Evolutionary conservation across 768 basidiomycete genomes (phyloP).

Genomic region (Rhizopogon sp.): DNA sequence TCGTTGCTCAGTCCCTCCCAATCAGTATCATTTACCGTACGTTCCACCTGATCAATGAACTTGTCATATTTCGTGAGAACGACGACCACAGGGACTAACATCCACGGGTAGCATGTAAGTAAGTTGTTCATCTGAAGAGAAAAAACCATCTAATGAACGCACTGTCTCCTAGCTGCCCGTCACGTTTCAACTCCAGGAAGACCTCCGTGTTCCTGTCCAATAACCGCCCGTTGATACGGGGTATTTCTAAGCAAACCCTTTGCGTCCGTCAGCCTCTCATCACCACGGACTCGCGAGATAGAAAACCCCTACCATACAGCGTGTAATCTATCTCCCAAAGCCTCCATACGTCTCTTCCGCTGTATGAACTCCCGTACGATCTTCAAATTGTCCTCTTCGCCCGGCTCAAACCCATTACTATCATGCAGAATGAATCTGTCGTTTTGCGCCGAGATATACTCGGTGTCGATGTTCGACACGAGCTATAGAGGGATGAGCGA

Average conservation of each 20-base stretch:
- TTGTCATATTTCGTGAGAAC: slow-evolving; percentile 2
- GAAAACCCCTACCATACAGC: slow-evolving; percentile 7
- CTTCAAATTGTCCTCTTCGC: slow-evolving; percentile 3
- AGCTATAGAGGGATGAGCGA: not conserved
- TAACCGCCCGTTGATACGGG: not conserved
- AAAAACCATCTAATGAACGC: not conserved
- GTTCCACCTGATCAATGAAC: not conserved
- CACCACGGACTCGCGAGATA: not conserved
- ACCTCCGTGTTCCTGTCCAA: not conserved
- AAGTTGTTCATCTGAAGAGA: not conserved
- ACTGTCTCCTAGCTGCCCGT: slow-evolving; percentile 1
- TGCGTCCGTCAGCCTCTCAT: not conserved
- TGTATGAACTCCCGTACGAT: slow-evolving; percentile 9
- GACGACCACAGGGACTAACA: not conserved
- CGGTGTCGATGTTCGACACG: not conserved
- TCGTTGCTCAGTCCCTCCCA: not conserved
- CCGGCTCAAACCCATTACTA: slow-evolving; percentile 12
- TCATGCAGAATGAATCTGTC: slow-evolving; percentile 9
- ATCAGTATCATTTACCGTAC: slow-evolving; percentile 27
- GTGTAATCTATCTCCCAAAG: slow-evolving; percentile 4
- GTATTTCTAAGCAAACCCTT: not conserved
- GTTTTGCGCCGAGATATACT: slow-evolving; percentile 5
- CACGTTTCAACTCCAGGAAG: not conserved
- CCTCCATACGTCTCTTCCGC: not conserved
- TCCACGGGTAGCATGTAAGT: not conserved